These are phyloP conservation scores for Ambrosia artemisiifolia DNA, from an alignment of 129 eudicot genomes.

Conservation along the genomic window DNA sequence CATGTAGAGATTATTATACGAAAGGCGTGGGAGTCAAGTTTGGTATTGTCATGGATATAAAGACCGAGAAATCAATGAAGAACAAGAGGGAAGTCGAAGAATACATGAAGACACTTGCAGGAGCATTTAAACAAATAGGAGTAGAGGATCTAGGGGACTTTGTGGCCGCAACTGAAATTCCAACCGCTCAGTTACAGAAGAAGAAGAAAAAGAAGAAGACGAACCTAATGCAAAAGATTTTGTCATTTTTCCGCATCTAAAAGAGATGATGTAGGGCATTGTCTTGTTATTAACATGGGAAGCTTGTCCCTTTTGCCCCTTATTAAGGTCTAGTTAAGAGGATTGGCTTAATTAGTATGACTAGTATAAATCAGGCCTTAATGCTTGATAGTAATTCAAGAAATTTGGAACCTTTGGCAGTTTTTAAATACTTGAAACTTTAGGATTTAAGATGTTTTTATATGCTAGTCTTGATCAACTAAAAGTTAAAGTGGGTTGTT, in stretches of 20 bases:
- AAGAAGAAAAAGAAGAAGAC: neutral
- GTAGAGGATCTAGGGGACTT: slow-evolving; percentile 49
- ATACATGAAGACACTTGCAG: slow-evolving; percentile 38
- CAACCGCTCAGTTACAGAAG: neutral
- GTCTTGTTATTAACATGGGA: neutral
- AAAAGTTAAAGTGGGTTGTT: too few relatives aligned
- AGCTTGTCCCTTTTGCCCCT: too few relatives aligned
- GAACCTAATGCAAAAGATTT: slow-evolving; percentile 30
- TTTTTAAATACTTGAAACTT: too few relatives aligned
- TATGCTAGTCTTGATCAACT: too few relatives aligned
- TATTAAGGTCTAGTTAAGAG: too few relatives aligned
- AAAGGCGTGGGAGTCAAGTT: slow-evolving; percentile 63
- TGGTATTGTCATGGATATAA: slow-evolving; percentile 38
- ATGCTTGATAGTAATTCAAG: neutral
- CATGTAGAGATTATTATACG: slow-evolving; percentile 54
- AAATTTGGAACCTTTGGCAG: neutral
- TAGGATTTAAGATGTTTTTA: too few relatives aligned
- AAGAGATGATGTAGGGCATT: neutral
- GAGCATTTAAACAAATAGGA: slow-evolving; percentile 54
- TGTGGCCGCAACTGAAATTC: neutral
- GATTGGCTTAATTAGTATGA: too few relatives aligned
- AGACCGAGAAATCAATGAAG: slow-evolving; percentile 31
- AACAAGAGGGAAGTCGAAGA: slow-evolving; percentile 34
- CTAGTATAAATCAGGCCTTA: too few relatives aligned
- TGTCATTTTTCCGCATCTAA: slow-evolving; percentile 7